These are phyloP conservation scores for Coemansia sp. DNA, from an alignment of 371 early-diverging fungal genomes.

Conservation along the genomic window DNA sequence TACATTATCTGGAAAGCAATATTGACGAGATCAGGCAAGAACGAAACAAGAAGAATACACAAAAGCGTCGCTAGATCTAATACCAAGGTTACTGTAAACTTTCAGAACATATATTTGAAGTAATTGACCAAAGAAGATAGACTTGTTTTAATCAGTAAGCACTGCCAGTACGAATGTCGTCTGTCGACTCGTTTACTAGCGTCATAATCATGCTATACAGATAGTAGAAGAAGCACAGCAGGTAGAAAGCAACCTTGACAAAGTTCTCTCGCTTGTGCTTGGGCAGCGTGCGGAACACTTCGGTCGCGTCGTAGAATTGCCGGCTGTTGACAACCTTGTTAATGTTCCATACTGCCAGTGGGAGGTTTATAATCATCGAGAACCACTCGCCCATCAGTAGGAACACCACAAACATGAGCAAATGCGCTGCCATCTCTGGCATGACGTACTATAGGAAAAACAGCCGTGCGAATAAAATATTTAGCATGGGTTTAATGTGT, in stretches of 20 bases:
- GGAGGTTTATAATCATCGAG: slow-evolving; percentile 81
- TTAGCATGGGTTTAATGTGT: neutral
- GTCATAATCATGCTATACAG: slow-evolving; percentile 73
- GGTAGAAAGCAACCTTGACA: slow-evolving; percentile 91
- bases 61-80: neutral
- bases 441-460: slow-evolving; percentile 73
- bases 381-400: slow-evolving; percentile 83
- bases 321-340: slow-evolving; percentile 75
- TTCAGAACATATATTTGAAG: neutral
- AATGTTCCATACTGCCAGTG: slow-evolving; percentile 80
- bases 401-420: slow-evolving; percentile 76
- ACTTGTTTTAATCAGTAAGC: slow-evolving; percentile 6
- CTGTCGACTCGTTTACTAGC: slow-evolving; percentile 58
- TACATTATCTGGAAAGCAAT: neutral
- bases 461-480: neutral
- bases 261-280: slow-evolving; percentile 92
- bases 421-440: slow-evolving; percentile 87
- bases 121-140: neutral
- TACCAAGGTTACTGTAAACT: no score
- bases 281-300: slow-evolving; percentile 89
- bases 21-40: neutral
- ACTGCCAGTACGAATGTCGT: slow-evolving; percentile 26
- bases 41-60: neutral
- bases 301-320: slow-evolving; percentile 94
- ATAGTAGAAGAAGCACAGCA: slow-evolving; percentile 91